A percentile compares a stretch with the other conserved stretches of the same genome.
These are phyloP conservation scores for Aspergillus chevalieri DNA, from an alignment of 2,329 filamentous ascomycete genomes.

Conservation along the genomic window DNA sequence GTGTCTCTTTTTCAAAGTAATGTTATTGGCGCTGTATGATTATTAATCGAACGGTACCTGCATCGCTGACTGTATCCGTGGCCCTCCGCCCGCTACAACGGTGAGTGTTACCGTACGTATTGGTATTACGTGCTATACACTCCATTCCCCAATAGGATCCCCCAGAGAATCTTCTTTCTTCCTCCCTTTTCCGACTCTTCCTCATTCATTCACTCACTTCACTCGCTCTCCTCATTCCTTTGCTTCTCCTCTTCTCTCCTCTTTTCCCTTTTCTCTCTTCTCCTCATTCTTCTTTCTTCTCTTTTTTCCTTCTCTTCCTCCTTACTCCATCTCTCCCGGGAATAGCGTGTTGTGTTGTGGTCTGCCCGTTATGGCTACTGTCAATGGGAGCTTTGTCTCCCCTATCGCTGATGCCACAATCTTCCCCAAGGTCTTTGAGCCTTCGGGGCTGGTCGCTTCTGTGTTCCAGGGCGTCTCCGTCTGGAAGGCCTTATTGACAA, in stretches of 20 bases:
- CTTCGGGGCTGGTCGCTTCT: conserved; percentile 47
- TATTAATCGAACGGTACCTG: background rate
- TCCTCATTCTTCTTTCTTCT: conserved; percentile 8
- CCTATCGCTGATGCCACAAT: conserved; percentile 59
- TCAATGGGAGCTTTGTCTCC: conserved; percentile 65
- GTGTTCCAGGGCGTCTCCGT: conserved; percentile 54
- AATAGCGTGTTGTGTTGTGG: conserved; percentile 1
- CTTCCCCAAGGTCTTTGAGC: conserved; percentile 47
- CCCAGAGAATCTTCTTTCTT: conserved; percentile 1
- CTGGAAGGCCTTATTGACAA: conserved; percentile 63
- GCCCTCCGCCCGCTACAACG: background rate
- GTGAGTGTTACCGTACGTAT: background rate
- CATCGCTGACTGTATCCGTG: background rate
- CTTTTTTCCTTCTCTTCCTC: conserved; percentile 3
- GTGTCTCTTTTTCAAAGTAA: background rate
- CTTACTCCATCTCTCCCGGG: conserved; percentile 1
- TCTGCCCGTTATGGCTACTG: conserved; percentile 35
- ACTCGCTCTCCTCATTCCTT: conserved; percentile 1
- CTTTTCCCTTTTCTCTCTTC: conserved; percentile 8
- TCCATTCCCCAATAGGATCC: too few species aligned
- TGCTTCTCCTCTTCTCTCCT: conserved; percentile 3
- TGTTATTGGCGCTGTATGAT: background rate
- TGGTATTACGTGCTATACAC: background rate
- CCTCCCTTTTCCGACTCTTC: conserved; percentile 1
- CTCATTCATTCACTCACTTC: conserved; percentile 1